Conservation (phyloP, 805 yeast genomes). For the Saccharomycopsis synnaedendra region DNA sequence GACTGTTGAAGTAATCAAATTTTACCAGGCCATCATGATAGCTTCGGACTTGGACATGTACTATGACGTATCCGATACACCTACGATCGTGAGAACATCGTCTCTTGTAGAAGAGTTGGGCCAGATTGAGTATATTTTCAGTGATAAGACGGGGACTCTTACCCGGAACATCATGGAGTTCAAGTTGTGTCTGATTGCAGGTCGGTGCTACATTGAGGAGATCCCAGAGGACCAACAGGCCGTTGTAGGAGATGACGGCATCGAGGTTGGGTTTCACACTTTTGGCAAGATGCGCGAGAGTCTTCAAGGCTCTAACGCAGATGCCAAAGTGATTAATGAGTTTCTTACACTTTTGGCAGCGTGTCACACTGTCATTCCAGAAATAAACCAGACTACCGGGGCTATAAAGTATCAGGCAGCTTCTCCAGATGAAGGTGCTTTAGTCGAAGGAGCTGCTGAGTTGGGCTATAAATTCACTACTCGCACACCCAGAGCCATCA, state of each 20-base stretch:
- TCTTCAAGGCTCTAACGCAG: constrained; percentile 28
- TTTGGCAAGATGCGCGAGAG: constrained; percentile 51
- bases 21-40: constrained; percentile 88
- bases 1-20: constrained; percentile 91
- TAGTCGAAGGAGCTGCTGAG: constrained; percentile 91
- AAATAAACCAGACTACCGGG: constrained; percentile 43
- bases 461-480: constrained; percentile 77
- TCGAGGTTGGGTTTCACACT: constrained; percentile 67
- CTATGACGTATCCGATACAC: constrained; percentile 78
- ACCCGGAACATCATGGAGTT: constrained; percentile 96
- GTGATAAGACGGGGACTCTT: constrained; percentile 95
- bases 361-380: constrained; percentile 98
- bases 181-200: constrained; percentile 87
- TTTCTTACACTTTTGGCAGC: constrained; percentile 79
- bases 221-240: constrained; percentile 87
- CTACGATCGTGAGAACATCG: constrained; percentile 90
- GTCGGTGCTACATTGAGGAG: constrained; percentile 73
- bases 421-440: constrained; percentile 98
- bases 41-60: constrained; percentile 93
- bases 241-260: constrained; percentile 56
- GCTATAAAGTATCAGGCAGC: constrained; percentile 92
- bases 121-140: constrained; percentile 89
- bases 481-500: constrained; percentile 76
- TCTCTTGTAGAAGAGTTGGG: constrained; percentile 95
- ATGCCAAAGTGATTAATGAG: constrained; percentile 43